Base-by-base conservation (phyloP, 164 flowering plant species). In the Aristolochia contorta region DNA sequence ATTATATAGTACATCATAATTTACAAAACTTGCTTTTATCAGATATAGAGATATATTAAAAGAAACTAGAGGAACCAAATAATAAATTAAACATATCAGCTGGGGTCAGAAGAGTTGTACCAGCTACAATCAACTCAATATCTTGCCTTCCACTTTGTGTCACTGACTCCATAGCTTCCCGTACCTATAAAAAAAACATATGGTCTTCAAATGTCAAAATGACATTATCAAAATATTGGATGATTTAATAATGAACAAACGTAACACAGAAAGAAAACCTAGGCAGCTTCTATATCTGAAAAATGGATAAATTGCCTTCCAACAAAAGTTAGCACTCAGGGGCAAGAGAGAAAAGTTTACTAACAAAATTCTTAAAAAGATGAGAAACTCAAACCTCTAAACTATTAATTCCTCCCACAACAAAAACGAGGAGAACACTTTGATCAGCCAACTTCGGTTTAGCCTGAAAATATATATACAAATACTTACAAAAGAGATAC, bases 381-480 rank as follows among this genome's bases (percentile, higher is more conserved):
- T 8, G 47, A 60, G 22, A 57, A 65, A 65, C 52, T 56, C 81
- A 63, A 0, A 93, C 99, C 99, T 93, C 99, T 6, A 74, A 60
- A 45, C 85, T 79, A 65, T 82, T 93, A 70, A 89, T 83, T 67
- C 99, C 99, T 16, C 99, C 99, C 7, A 88, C 67, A 52, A 93
- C 84, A 59, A 93, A 93, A 67, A 90, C 82, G 58, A 93, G 68
- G 67, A 90, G 83, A 56, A 85, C 75, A 63, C 71, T 83, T 73
- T 90, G 99, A 59, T 90, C 97, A 18, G 77, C 86, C 27, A 93
- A 81, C 67, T 77, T 86, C 33, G 99, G 94, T 73, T 86, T 93
- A 59, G 92, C 91, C 99, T 93, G 89, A 73, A 72, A 19, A 48
- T 24, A 61, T 20, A 6, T 32, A 13, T 8, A 5, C 16, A 0